Evolutionary conservation across 179 eudicot species (phyloP).

Genomic region (Vitellaria paradoxa): DNA sequence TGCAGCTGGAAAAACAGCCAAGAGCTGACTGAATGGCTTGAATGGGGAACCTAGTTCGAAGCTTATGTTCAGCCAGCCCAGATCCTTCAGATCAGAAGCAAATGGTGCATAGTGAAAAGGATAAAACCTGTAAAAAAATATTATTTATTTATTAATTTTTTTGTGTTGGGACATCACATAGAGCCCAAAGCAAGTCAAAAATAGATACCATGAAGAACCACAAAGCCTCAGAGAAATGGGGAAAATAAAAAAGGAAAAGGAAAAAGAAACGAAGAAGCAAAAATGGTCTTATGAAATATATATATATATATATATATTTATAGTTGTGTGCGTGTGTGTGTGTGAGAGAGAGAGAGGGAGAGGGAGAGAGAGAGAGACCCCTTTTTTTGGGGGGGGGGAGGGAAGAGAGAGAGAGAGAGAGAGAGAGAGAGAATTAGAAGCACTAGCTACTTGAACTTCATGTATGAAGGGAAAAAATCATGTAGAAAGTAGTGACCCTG

Average conservation of each 20-base stretch:
- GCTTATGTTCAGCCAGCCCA: constrained; percentile 57
- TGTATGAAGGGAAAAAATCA: neutral
- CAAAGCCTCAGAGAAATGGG: neutral
- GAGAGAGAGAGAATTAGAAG: neutral
- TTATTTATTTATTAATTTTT: too few species aligned
- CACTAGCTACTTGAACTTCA: neutral
- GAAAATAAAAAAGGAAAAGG: neutral
- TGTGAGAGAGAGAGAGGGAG: too few species aligned
- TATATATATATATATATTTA: too few species aligned
- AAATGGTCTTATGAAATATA: neutral
- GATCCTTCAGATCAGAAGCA: constrained; percentile 90
- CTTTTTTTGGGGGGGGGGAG: too few species aligned
- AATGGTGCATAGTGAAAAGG: constrained; percentile 99
- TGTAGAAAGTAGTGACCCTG: neutral
- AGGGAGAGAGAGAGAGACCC: too few species aligned
- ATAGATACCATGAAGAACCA: neutral
- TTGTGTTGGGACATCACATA: neutral
- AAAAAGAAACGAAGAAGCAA: neutral
- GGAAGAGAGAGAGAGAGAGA: neutral
- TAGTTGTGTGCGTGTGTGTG: too few species aligned
- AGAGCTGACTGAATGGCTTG: constrained; percentile 91
- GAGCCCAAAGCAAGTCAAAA: neutral
- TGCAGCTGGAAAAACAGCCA: constrained; percentile 98
- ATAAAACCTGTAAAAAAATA: constrained; percentile 69
- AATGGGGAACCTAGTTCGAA: constrained; percentile 90